Base-by-base conservation (phyloP, 208 protist species). In the Acanthamoeba royreba region DNA sequence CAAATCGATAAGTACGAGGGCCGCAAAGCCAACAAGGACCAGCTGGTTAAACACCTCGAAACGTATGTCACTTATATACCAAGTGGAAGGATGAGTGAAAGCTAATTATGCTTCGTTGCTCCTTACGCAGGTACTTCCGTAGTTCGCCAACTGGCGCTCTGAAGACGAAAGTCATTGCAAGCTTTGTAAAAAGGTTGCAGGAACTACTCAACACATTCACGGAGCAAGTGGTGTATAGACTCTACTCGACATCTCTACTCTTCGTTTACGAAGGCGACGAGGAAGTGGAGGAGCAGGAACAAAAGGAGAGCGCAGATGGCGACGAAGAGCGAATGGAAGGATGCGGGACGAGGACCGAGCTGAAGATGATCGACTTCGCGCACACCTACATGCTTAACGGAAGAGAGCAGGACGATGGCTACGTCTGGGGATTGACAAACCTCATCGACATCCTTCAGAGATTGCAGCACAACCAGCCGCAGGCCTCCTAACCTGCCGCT, bases 291-390 rank as follows among this genome's bases (percentile, higher is more conserved):
- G 63, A 77, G 31, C 63, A 77, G 63, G 63, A 77, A 38, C 63
- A 77, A 25, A 4, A 77, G 63, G n/a, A 25, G 7, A 4, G 4
- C 28, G 33, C 4, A 28, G 7, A 4, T 15, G 31, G 3, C 7
- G 63, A 38, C 9, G 11, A 4, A 4, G 19, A 66, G 4, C 25
- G 33, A 4, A 25, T 5, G 11, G 19, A 66, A 28, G 31, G 35
- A 5, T 4, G 22, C 4, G 63, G 63, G 4, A 42, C 63, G 8
- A 38, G 35, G 22, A 42, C 43, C 28, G 22, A 77, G n/a, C 22
- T 86, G 28, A 86, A 86, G 77, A 86, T 86, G 77, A 86, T 86
- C 46, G 77, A 86, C 77, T 86, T 86, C 55, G 77, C 46, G 42
- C 77, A 86, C 77, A 55, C 77, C 13, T 86, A 58, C 42, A 8